phyloP scores from a whole-genome alignment of 2,329 filamentous ascomycete species.

The Calonectria pseudoturangicola region DNA sequence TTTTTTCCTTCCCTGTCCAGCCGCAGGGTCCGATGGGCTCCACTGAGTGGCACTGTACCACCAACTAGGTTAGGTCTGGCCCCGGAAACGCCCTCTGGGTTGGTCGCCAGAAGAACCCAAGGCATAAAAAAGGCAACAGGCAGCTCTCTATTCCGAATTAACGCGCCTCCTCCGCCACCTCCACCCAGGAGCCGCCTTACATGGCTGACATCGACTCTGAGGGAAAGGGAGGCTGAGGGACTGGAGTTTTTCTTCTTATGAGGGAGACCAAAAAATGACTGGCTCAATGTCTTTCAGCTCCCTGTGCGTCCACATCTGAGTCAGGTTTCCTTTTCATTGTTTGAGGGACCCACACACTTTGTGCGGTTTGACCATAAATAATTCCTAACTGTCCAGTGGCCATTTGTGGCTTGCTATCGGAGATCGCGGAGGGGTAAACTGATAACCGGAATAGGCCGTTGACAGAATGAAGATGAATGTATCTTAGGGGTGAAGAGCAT shows the following conservation, averaged over 20 bases:
- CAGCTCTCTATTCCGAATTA: constrained; percentile 5
- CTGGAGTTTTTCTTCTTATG: background rate
- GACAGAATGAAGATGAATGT: too few relatives aligned
- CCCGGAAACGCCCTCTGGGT: constrained; percentile 5
- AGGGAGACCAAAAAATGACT: background rate
- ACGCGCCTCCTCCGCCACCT: background rate
- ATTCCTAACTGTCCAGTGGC: background rate
- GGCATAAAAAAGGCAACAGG: constrained; percentile 18
- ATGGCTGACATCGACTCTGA: background rate
- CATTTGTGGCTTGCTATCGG: constrained; percentile 6
- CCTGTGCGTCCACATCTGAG: constrained; percentile 11
- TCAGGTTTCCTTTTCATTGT: constrained; percentile 25
- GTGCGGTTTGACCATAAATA: background rate
- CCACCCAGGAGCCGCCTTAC: constrained; percentile 8
- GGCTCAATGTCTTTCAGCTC: background rate
- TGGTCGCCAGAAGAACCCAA: constrained; percentile 12
- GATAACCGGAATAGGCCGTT: too few relatives aligned
- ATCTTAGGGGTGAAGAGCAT: too few relatives aligned
- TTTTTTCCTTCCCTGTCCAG: constrained; percentile 51
- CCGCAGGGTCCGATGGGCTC: constrained; percentile 53
- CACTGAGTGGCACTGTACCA: constrained; percentile 30
- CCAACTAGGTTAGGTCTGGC: constrained; percentile 24
- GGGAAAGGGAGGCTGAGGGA: constrained; percentile 4
- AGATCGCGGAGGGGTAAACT: background rate
- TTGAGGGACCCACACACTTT: background rate